Base-by-base conservation (phyloP, 2,329 filamentous ascomycete species). In the Monilinia fructigena region DNA sequence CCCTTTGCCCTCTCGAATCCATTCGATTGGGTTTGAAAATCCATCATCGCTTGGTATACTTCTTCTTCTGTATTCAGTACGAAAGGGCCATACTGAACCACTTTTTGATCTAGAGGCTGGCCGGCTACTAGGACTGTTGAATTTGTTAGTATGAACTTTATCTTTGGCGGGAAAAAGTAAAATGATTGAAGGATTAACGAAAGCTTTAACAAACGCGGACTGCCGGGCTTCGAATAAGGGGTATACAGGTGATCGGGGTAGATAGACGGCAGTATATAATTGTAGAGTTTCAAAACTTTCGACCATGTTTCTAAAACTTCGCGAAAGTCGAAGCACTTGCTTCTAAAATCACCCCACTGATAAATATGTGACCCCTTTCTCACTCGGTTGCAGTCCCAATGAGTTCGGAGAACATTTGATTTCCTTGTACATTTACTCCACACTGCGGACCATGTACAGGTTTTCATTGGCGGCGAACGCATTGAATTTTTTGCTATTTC, bases 41-140 rank as follows among this genome's bases (percentile, higher is more conserved):
- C 91, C 72, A 86, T 79, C 77, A 95, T 82, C 1, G 91, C 90
- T 80, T 94, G 84, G 73, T 90, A 87, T 4, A 94, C 89, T 71
- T 90, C 87, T 63, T 90, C 87, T 75, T 89, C 82, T 53, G 83
- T 86, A 68, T 81, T 92, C 67, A 93, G 78, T n/a, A 95, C 92
- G 75, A 95, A 95, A 0, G 92, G 91, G 0, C 91, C 92, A 73
- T 94, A 93, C 80, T 95, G 91, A 45, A 94, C 88, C 47, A 95
- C 85, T 52, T 88, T 84, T 79, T 95, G 91, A 72, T 94, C 89
- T 1, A 94, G 82, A 2, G 93, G 92, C 71, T 90, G 84, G 14
- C 93, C 92, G 0, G 92, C 91, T 20, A 95, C 83, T 45, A 96
- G 80, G 55, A 95, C 85, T 75, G 8, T 38, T 28, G 23, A 0